Evolutionary conservation across 495 filamentous ascomycete genomes (phyloP).

Genomic region (Jackrogersella minutella): DNA sequence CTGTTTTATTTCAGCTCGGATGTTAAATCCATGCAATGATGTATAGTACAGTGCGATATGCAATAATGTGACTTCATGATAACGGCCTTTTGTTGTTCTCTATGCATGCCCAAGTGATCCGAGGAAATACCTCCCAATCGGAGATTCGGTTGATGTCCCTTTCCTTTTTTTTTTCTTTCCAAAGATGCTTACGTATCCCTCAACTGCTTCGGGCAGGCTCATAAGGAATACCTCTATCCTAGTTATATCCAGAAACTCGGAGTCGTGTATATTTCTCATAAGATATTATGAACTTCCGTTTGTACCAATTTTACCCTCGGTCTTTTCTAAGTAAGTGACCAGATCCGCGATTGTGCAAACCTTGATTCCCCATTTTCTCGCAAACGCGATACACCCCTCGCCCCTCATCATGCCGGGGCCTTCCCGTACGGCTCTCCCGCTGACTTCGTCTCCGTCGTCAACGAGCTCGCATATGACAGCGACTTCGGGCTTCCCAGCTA

Average conservation of each 20-base stretch:
- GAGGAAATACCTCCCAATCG: background rate
- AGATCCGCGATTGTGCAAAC: slow-evolving; percentile 96
- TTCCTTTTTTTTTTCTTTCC: background rate
- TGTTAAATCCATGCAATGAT: slow-evolving; percentile 10
- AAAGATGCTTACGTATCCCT: background rate
- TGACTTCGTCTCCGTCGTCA: slow-evolving; percentile 73
- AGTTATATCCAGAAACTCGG: background rate
- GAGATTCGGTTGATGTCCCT: background rate
- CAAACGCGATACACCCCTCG: slow-evolving; percentile 90
- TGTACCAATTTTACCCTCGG: slow-evolving; percentile 57
- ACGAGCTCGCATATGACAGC: slow-evolving; percentile 89
- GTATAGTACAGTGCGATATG: slow-evolving; percentile 24
- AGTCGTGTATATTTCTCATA: background rate
- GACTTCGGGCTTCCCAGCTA: slow-evolving; percentile 76
- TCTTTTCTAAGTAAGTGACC: slow-evolving; percentile 78
- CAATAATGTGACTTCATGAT: slow-evolving; percentile 14
- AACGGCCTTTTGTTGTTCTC: slow-evolving; percentile 18
- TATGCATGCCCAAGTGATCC: slow-evolving; percentile 5
- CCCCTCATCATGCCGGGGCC: slow-evolving; percentile 89
- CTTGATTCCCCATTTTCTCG: slow-evolving; percentile 84
- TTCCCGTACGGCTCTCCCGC: slow-evolving; percentile 61
- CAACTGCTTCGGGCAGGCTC: background rate
- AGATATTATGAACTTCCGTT: slow-evolving; percentile 47
- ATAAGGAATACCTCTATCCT: background rate
- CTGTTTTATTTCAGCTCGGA: slow-evolving; percentile 1